Percentiles rank a stretch among this genome's conserved stretches.
phyloP scores from a whole-genome alignment of 176 grass and related monocot genomes.

The Rhipidocladum racemiflorum region DNA sequence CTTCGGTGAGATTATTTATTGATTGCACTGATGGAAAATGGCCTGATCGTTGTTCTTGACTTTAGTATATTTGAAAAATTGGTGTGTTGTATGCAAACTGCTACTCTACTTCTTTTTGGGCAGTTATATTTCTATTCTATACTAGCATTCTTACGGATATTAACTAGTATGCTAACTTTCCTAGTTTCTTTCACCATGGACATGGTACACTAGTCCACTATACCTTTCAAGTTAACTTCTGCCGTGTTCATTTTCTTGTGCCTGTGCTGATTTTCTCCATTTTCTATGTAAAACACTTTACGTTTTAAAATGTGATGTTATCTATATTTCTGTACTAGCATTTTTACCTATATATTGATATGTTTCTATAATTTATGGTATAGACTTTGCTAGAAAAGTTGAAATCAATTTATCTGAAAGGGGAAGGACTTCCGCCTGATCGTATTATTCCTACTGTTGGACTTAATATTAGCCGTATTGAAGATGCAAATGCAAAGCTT shows the following conservation, averaged over 20 bases:
- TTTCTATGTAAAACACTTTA: neutral
- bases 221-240: neutral
- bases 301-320: neutral
- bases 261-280: neutral
- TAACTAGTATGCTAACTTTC: neutral
- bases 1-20: too few species aligned
- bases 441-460: constrained; percentile 87
- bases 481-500: constrained; percentile 79
- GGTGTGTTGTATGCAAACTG: neutral
- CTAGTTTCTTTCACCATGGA: neutral
- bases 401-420: constrained; percentile 70
- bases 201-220: neutral
- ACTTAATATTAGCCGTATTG: constrained; percentile 86
- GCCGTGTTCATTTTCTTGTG: neutral
- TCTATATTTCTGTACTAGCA: neutral
- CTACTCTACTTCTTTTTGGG: neutral
- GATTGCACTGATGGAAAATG: constrained; percentile 6
- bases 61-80: neutral
- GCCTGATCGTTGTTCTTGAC: neutral
- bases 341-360: constrained; percentile 1
- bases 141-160: too few species aligned
- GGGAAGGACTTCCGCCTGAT: constrained; percentile 72
- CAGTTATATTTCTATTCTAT: neutral
- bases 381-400: constrained; percentile 93
- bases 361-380: constrained; percentile 6